phyloP scores from a whole-genome alignment of 2,329 filamentous ascomycete species.

The Pezicula rhizophila region DNA sequence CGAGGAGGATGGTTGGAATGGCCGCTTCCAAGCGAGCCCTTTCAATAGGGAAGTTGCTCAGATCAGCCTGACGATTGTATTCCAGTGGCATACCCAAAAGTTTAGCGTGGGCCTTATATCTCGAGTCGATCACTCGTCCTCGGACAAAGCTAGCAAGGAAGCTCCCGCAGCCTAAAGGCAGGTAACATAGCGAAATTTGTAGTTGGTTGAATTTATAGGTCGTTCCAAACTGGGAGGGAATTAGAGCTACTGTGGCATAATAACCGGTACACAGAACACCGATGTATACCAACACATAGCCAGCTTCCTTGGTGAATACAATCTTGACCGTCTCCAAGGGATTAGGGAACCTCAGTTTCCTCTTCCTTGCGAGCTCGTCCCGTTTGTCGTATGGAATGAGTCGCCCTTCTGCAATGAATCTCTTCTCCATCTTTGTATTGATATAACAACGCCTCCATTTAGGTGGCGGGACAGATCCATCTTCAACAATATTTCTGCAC shows the following conservation, averaged over 20 bases:
- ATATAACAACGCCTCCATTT: constrained; percentile 48
- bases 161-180: constrained; percentile 39
- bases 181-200: constrained; percentile 14
- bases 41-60: constrained; percentile 25
- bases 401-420: background rate
- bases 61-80: constrained; percentile 38
- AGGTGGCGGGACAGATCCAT: constrained; percentile 42
- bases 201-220: constrained; percentile 15
- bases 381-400: background rate
- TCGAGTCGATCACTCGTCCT: constrained; percentile 53
- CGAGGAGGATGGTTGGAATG: constrained; percentile 42
- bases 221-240: constrained; percentile 34
- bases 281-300: constrained; percentile 29
- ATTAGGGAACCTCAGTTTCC: background rate
- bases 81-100: constrained; percentile 52
- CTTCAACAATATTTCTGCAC: constrained; percentile 11
- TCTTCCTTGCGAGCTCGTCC: background rate
- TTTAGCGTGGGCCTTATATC: constrained; percentile 61
- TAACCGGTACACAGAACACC: constrained; percentile 48
- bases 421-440: constrained; percentile 29
- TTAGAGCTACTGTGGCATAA: constrained; percentile 41
- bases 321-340: background rate
- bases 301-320: background rate
- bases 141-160: constrained; percentile 40
- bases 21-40: constrained; percentile 43